Base-by-base conservation (phyloP, 208 protist species). In the Trypanosoma platydactyli region DNA sequence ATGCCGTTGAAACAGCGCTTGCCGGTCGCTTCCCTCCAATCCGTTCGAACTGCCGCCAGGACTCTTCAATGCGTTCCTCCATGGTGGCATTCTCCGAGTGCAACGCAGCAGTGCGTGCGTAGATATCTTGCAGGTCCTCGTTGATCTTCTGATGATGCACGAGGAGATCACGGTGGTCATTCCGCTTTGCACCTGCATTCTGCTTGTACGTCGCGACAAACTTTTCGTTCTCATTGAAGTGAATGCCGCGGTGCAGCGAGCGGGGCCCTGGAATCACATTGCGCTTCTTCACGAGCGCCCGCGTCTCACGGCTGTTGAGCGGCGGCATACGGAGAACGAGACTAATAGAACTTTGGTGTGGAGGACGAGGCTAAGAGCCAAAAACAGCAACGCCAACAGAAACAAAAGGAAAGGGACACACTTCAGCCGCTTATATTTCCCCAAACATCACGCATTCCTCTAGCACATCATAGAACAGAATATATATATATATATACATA, bases 131-230 rank as follows among this genome's bases (percentile, higher is more conserved):
- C 45, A 94, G 64, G 4, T 88, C 77, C 13, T 80, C 86, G 68
- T 88, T 89, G 67, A 94, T 86, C 61, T 89, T 89, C 69, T 94
- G 89, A 30, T 94, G 89, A 65, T 94, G 89, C 5, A 94, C 89
- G 49, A 94, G 86, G 25, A 94, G 78, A 40, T 92, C 89, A 49
- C 79, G 72, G 73, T 87, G 86, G 55, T 91, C 82, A 9, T 71
- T 52, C 7, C 79, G 76, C 57, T 71, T 64, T 41, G 81, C 84
- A 20, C 22, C 40, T 0, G 20, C 27, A 63, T 87, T 72, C 46
- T 65, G 40, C 50, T 80, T 84, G 77, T 77, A 94, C 1, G 70
- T 64, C 24, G 25, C 27, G 27, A 80, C 72, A 42, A 80, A 69
- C 1, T 58, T 45, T 16, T 68, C 68, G 53, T 88, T 88, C n/a